Evolutionary conservation across 148 eudicot species (phyloP), one percentile per base, ranked within the genome.

Genomic region (Nepenthes gracilis): DNA sequence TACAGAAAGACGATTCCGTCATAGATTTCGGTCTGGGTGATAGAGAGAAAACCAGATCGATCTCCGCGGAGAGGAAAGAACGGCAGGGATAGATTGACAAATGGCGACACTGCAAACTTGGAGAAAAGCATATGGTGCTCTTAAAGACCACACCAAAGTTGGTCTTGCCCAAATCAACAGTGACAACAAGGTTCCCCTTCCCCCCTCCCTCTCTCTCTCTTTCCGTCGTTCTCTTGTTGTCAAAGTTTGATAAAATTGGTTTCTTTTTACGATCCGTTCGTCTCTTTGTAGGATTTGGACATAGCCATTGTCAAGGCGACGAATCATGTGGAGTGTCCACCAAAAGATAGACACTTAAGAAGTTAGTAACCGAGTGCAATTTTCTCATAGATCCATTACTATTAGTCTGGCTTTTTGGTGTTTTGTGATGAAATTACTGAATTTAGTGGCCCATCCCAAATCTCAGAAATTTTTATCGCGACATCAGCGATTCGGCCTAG

Each of bases 281-380:
- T 49, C 10, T 11, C 11, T 11, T 10, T 49, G 15, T n/a, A 49
- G 53, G 99, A 89, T 73, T 82, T 93, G 64, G 99, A 93, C 72
- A 88, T 93, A 35, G 96, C 99, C 67, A 81, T 89, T 70, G 95
- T 93, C 35, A 93, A 93, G 75, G 96, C 99, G 14, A 93, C 99
- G 36, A 93, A 93, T 75, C 99, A 93, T 61, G 99, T 86, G 2
- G 99, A 88, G 69, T 70, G 79, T 57, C 99, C 99, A 34, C 99
- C 99, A 2, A 93, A 93, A 73, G 99, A 89, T 57, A 74, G 99
- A 58, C 96, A 93, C 67, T 71, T 93, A 50, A 84, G 95, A 70
- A 93, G 99, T 93, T 69, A 82, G 94, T 75, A 36, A 8, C 8
- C 45, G 23, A 40, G 6, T 40, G 45, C 8, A 3, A 4, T 40